These are phyloP conservation scores for Phascolomyces articulosus DNA, from an alignment of 371 early-diverging fungal genomes.

Conservation along the genomic window DNA sequence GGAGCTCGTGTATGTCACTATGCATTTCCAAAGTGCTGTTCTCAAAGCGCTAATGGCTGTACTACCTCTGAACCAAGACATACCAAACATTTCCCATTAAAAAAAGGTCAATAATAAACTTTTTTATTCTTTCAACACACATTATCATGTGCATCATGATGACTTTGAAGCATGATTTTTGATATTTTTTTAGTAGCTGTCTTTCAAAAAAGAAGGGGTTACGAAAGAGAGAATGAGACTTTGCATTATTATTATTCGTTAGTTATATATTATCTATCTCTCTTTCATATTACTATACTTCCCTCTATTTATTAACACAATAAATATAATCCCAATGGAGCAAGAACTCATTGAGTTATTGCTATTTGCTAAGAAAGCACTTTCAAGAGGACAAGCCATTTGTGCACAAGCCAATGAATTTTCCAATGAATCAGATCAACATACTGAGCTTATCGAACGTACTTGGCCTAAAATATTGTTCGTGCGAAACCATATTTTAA, in stretches of 20 bases:
- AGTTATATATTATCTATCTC: too few relatives aligned
- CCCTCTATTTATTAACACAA: too few relatives aligned
- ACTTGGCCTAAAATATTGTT: constrained; percentile 45
- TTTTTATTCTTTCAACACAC: too few relatives aligned
- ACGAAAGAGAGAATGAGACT: too few relatives aligned
- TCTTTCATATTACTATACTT: too few relatives aligned
- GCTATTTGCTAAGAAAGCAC: constrained; percentile 43
- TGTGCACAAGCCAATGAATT: constrained; percentile 44
- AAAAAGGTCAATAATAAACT: not conserved
- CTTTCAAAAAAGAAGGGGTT: too few relatives aligned
- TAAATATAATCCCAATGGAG: constrained; percentile 28
- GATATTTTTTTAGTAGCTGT: too few relatives aligned
- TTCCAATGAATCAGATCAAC: constrained; percentile 33
- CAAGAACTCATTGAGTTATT: constrained; percentile 49
- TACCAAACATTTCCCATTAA: not conserved
- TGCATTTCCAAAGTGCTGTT: constrained; percentile 15
- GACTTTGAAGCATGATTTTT: too few relatives aligned
- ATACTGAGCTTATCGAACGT: constrained; percentile 42
- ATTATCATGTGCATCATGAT: too few relatives aligned
- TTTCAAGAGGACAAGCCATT: constrained; percentile 41
- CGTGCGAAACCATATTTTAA: constrained; percentile 41
- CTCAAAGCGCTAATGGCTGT: constrained; percentile 13
- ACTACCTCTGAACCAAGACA: constrained; percentile 7
- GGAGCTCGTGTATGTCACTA: constrained; percentile 14
- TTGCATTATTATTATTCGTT: too few relatives aligned